Evolutionary conservation across 371 early-diverging fungal genomes (phyloP).

Genomic region (Nematocida ironsii): DNA sequence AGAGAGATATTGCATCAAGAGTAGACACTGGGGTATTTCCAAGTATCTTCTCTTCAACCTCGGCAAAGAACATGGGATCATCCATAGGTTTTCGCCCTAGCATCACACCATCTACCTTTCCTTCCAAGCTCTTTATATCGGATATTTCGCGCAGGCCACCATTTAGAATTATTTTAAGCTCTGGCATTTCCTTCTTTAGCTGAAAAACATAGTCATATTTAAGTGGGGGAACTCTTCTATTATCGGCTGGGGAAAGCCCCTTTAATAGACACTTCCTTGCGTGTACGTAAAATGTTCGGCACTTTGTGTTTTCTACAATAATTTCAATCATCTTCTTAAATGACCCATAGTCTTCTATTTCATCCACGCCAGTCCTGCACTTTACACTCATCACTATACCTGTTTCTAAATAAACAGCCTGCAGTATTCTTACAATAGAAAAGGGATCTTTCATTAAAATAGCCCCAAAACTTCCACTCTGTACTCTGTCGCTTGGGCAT

Average conservation of each 20-base stretch:
- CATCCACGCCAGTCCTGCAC: conserved; percentile 70
- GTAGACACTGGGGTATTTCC: neutral
- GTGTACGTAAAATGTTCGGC: conserved; percentile 75
- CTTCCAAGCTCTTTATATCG: conserved; percentile 13
- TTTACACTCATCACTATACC: conserved; percentile 68
- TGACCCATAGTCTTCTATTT: conserved; percentile 67
- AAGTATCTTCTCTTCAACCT: conserved; percentile 40
- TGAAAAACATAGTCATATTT: conserved; percentile 75
- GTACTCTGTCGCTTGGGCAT: conserved; percentile 70
- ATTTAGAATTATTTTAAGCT: conserved; percentile 75
- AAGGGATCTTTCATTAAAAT: conserved; percentile 66
- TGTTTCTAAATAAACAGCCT: conserved; percentile 63
- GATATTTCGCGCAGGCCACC: conserved; percentile 74
- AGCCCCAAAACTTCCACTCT: conserved; percentile 70
- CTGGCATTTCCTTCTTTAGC: conserved; percentile 73
- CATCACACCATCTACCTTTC: conserved; percentile 69
- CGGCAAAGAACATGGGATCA: conserved; percentile 65
- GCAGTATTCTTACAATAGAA: conserved; percentile 65
- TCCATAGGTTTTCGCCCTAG: conserved; percentile 69
- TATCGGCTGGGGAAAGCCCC: conserved; percentile 79
- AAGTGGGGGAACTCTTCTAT: conserved; percentile 77
- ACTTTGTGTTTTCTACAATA: conserved; percentile 71
- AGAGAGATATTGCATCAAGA: conserved; percentile 1
- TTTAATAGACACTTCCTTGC: conserved; percentile 79
- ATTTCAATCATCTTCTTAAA: conserved; percentile 64